A percentile compares a stretch with the other conserved stretches of the same genome.
These are phyloP conservation scores for Tolypocladium nubicola DNA, from an alignment of 2,329 filamentous ascomycete species.

Conservation along the genomic window DNA sequence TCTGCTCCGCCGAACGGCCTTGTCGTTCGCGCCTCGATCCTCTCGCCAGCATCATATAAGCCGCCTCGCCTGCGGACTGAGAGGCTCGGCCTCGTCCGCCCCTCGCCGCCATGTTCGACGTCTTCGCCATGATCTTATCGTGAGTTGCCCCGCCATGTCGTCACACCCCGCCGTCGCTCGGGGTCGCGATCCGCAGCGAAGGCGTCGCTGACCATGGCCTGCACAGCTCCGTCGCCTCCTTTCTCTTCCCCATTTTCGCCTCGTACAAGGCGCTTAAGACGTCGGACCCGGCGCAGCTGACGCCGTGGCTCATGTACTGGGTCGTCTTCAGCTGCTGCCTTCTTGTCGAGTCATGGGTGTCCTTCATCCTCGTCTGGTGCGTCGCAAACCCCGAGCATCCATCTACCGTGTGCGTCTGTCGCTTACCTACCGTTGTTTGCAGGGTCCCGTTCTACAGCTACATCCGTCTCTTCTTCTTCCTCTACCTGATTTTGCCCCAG, in stretches of 20 bases:
- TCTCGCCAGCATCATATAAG: background rate
- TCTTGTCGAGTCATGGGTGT: constrained; percentile 76
- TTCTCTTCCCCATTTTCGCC: constrained; percentile 90
- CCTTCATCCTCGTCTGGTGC: constrained; percentile 76
- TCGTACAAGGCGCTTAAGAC: constrained; percentile 97
- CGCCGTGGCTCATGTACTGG: constrained; percentile 99
- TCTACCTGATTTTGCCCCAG: constrained; percentile 94
- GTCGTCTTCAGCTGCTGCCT: constrained; percentile 77
- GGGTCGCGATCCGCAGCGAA: background rate
- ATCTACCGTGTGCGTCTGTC: background rate
- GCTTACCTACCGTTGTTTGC: background rate
- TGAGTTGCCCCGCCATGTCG: constrained; percentile 32
- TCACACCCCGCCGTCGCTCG: constrained; percentile 4
- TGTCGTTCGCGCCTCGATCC: background rate
- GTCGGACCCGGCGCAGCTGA: constrained; percentile 76
- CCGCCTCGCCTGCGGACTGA: constrained; percentile 7
- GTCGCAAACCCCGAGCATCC: constrained; percentile 7
- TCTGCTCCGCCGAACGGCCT: background rate
- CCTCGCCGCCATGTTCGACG: constrained; percentile 55
- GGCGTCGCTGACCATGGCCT: background rate
- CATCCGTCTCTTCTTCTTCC: constrained; percentile 74
- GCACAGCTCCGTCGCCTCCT: constrained; percentile 68
- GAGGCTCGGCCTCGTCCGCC: constrained; percentile 14
- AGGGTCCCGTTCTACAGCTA: constrained; percentile 92
- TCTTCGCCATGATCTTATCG: constrained; percentile 69